phyloP scores from a whole-genome alignment of 2,329 filamentous ascomycete species.

The Clarireedia monteithiana region DNA sequence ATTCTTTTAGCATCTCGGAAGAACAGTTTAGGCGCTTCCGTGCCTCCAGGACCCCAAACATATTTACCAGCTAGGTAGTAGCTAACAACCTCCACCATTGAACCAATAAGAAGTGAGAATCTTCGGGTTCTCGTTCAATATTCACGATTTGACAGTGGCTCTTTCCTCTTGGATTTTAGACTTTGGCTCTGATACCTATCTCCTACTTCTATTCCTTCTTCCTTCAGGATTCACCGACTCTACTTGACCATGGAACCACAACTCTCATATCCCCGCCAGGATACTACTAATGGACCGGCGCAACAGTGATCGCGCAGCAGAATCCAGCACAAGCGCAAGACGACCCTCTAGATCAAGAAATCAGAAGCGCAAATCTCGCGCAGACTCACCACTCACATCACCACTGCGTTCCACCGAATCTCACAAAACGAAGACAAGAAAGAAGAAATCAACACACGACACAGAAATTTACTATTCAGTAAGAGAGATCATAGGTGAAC shows the following conservation, averaged over 20 bases:
- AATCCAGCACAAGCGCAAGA: not conserved
- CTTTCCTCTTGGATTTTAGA: not conserved
- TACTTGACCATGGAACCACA: slow-evolving; percentile 6
- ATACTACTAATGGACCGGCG: slow-evolving; percentile 4
- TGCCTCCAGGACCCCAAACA: not conserved
- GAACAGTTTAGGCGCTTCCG: not conserved
- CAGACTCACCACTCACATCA: not conserved
- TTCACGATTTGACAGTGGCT: not conserved
- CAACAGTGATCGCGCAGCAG: slow-evolving; percentile 1
- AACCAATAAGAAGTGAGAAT: not conserved
- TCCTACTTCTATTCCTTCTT: not conserved
- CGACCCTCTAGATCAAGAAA: not conserved
- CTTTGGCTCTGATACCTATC: too few relatives aligned
- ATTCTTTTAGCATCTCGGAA: not conserved
- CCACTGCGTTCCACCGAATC: too few relatives aligned
- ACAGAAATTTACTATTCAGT: not conserved
- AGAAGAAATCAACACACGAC: not conserved
- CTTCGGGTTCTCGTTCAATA: not conserved
- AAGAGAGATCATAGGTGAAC: slow-evolving; percentile 15
- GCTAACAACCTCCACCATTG: too few relatives aligned
- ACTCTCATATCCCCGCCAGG: not conserved
- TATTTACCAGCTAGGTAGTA: not conserved
- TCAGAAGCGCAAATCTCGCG: not conserved
- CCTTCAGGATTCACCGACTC: too few relatives aligned
- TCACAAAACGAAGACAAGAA: not conserved